Base-by-base conservation (phyloP, 257 asterid species). In the Fraxinus americana region DNA sequence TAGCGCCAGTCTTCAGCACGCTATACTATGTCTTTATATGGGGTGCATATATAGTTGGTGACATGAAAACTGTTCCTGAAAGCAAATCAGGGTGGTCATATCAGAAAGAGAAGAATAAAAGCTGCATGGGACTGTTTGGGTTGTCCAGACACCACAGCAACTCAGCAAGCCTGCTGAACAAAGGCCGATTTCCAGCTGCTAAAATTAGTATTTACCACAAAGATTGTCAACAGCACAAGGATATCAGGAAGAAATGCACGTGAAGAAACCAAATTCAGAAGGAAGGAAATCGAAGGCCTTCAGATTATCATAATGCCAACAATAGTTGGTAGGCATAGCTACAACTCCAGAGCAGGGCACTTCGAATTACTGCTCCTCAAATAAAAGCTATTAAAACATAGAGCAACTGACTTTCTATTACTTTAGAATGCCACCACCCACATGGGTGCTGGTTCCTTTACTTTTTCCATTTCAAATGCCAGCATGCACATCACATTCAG, bases 181-280 rank as follows among this genome's bases (percentile, higher is more conserved):
- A 7, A 7, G 10, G 25, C 21, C 35, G 10, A 72, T 29, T 48
- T 72, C 43, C 17, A 72, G 41, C 11, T 7, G 32, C 10, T 50
- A 5, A 30, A 72, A 48, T 16, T 72, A 23, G 29, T 21, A 71
- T 43, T 43, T 48, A 25, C 21, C 35, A 19, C 9, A 27, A 32
- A 1, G 21, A 73, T 1, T 7, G 25, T 54, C 35, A 43, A 38
- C 25, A 30, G n/a, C 66, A 38, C 54, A 36, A 50, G 52, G 74
- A 73, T 65, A 23, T 23, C n/a, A 38, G 67, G 36, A 52, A 7
- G 21, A 21, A 66, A 38, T 65, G 32, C 35, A 48, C 7, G 32
- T 45, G n/a, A 72, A 7, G 74, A 73, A 8, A 70, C 72, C 36
- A n/a, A 39, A n/a, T 57, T 57, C 35, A 41, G 41, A 71, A 21